Conservation (phyloP, 2,329 filamentous ascomycete genomes). For the Aureobasidium melanogenum region DNA sequence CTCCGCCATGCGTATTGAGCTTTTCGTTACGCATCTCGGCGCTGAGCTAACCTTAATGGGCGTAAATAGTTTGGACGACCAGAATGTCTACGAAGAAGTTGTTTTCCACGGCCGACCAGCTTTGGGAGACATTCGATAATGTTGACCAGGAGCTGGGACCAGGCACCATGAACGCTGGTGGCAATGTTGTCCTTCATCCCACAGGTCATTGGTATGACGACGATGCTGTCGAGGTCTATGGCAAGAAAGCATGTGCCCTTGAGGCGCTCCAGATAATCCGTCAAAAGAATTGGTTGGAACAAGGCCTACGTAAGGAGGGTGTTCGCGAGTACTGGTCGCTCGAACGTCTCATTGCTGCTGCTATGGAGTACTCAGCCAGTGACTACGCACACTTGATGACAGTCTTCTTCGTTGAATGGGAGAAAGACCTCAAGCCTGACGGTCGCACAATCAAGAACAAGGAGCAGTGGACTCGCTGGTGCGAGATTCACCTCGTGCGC, state of each 20-base stretch:
- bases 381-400: background rate
- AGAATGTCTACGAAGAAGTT: background rate
- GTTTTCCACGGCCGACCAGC: background rate
- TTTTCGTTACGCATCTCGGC: background rate
- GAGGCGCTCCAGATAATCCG: background rate
- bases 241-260: background rate
- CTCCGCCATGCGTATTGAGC: background rate
- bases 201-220: background rate
- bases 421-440: background rate
- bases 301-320: background rate
- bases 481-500: background rate
- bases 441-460: background rate
- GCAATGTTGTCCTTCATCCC: background rate
- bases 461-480: background rate
- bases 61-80: background rate
- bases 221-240: background rate
- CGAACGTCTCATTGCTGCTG: background rate
- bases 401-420: background rate
- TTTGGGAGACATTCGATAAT: background rate
- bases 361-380: background rate
- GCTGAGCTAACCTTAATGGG: background rate
- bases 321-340: background rate
- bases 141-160: background rate
- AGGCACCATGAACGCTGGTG: background rate
- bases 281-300: background rate